Evolutionary conservation across 768 basidiomycete genomes (phyloP).

Genomic region (Mrakia frigida): DNA sequence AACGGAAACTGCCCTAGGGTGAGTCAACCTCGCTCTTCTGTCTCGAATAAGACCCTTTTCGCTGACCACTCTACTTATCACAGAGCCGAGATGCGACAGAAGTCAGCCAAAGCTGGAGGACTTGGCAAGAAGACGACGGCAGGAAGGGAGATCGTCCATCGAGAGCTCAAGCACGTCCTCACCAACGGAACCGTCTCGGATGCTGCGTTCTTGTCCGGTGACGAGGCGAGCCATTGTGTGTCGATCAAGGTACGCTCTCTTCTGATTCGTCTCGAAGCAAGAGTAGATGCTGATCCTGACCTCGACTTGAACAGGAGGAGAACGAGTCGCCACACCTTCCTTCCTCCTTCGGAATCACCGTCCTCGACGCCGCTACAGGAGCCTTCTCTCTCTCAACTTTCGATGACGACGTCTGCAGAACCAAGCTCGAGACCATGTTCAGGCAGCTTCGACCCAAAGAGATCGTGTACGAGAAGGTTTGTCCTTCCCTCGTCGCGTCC

Average conservation of each 20-base stretch:
- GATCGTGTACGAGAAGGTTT: slow-evolving; percentile 79
- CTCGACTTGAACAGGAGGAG: slow-evolving; percentile 9
- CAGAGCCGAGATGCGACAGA: slow-evolving; percentile 71
- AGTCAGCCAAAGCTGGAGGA: slow-evolving; percentile 48
- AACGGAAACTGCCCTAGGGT: slow-evolving; percentile 88
- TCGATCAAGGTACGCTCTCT: slow-evolving; percentile 58
- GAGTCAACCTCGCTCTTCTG: slow-evolving; percentile 26
- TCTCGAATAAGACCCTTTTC: no score
- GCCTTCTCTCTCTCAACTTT: slow-evolving; percentile 88
- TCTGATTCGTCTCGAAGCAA: background rate
- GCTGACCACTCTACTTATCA: no score
- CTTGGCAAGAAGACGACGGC: slow-evolving; percentile 41
- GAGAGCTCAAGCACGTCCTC: slow-evolving; percentile 90
- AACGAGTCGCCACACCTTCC: slow-evolving; percentile 18
- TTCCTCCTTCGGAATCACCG: slow-evolving; percentile 75
- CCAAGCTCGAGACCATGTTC: slow-evolving; percentile 86
- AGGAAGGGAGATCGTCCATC: slow-evolving; percentile 74
- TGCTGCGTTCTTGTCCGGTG: slow-evolving; percentile 76
- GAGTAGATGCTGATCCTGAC: background rate
- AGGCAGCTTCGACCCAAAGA: slow-evolving; percentile 88
- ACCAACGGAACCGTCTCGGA: slow-evolving; percentile 96
- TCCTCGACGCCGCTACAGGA: slow-evolving; percentile 89
- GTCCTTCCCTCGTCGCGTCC: slow-evolving; percentile 24
- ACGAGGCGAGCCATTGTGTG: slow-evolving; percentile 92
- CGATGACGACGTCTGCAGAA: slow-evolving; percentile 86